phyloP scores from a whole-genome alignment of 345 rosid genomes.

The Salix dunnii region DNA sequence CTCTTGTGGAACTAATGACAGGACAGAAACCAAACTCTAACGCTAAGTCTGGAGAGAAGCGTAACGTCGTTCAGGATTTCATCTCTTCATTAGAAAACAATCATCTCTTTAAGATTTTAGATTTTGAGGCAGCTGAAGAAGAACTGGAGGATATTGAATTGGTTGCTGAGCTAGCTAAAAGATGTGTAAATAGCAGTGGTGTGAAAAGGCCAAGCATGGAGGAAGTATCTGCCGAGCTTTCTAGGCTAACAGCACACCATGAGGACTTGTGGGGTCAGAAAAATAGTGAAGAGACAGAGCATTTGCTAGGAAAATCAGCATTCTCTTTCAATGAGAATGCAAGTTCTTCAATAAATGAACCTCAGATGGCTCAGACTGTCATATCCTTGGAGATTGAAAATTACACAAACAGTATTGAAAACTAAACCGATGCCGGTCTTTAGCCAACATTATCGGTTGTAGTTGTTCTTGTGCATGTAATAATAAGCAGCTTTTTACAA shows the following conservation, averaged over 20 bases:
- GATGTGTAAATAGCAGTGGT: neutral
- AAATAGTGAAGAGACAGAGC: neutral
- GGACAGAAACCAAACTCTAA: no score
- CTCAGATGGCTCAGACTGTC: neutral
- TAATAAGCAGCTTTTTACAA: no score
- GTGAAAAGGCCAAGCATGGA: neutral
- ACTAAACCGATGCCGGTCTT: neutral
- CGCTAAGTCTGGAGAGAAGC: neutral
- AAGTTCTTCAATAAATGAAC: neutral
- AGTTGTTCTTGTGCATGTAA: no score
- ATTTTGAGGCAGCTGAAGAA: neutral
- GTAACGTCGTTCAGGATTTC: conserved; percentile 15
- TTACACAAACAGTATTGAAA: neutral
- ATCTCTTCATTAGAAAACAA: neutral
- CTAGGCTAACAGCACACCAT: neutral
- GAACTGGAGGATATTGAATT: neutral
- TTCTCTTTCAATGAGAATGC: neutral
- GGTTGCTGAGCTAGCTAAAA: neutral
- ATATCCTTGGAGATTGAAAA: neutral
- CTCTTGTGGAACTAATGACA: no score
- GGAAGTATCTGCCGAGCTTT: neutral
- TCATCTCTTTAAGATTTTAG: neutral
- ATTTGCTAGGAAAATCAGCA: neutral
- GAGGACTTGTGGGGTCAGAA: neutral
- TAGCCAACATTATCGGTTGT: no score